Evolutionary conservation across 2,329 filamentous ascomycete species (phyloP).

Genomic region (Pyricularia grisea): DNA sequence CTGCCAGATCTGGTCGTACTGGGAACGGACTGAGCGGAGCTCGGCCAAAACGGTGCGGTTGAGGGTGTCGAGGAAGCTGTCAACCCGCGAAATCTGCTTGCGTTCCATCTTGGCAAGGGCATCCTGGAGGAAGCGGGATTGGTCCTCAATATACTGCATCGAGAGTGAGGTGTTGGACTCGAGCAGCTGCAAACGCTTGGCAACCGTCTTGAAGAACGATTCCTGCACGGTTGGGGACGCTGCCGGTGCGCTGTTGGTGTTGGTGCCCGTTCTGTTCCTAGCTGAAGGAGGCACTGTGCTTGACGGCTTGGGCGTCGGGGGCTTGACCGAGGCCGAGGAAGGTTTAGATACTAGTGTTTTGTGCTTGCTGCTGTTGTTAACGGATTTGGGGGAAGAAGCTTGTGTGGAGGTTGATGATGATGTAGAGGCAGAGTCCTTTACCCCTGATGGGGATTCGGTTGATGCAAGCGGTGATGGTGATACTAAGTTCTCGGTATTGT

Average conservation of each 20-base stretch:
- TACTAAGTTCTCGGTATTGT: background rate
- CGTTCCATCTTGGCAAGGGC: conserved; percentile 82
- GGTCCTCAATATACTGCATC: conserved; percentile 92
- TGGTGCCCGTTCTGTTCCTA: conserved; percentile 18
- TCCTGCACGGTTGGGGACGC: conserved; percentile 83
- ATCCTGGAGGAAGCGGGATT: conserved; percentile 82
- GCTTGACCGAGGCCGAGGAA: conserved; percentile 13
- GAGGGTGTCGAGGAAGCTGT: conserved; percentile 71
- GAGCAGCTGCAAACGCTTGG: conserved; percentile 82
- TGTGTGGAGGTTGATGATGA: background rate
- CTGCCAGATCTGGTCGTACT: conserved; percentile 97
- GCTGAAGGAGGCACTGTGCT: conserved; percentile 13
- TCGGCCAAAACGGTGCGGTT: conserved; percentile 82
- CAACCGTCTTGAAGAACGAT: conserved; percentile 94
- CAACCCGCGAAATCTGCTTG: conserved; percentile 75
- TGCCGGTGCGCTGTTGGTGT: conserved; percentile 27
- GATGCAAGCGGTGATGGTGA: background rate
- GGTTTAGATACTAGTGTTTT: conserved; percentile 3
- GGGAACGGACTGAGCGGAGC: conserved; percentile 64
- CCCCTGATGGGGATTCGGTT: background rate
- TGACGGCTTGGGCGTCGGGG: conserved; percentile 11
- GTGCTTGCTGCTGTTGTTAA: conserved; percentile 5
- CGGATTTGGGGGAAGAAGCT: conserved; percentile 1
- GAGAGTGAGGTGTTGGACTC: conserved; percentile 91
- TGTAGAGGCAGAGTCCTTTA: background rate